Conservation (phyloP, 2,329 filamentous ascomycete genomes). For the Talaromyces verruculosus region DNA sequence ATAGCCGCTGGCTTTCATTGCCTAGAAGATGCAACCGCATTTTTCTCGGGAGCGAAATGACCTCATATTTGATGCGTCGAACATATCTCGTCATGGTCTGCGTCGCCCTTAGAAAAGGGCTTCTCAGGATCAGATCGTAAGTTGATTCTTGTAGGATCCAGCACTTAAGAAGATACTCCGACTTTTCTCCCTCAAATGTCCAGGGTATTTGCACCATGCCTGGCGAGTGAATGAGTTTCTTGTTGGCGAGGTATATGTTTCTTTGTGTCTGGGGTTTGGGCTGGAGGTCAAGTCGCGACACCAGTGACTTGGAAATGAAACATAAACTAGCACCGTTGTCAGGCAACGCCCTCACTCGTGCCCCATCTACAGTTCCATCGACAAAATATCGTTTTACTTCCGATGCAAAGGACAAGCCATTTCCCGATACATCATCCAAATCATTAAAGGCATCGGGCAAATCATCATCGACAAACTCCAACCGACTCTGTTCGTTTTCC, state of each 20-base stretch:
- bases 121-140: not conserved
- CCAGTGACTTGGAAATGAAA: not conserved
- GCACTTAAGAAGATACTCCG: not conserved
- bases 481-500: too few relatives aligned
- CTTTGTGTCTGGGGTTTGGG: not conserved
- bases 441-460: too few relatives aligned
- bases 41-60: not conserved
- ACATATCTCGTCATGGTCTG: not conserved
- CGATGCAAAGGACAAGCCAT: too few relatives aligned
- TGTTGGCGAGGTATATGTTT: not conserved
- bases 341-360: not conserved
- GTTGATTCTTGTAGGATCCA: not conserved
- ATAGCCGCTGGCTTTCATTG: not conserved
- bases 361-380: not conserved
- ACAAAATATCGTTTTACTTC: not conserved
- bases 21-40: not conserved
- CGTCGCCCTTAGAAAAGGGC: not conserved
- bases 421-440: too few relatives aligned
- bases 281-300: not conserved
- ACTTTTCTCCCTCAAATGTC: not conserved
- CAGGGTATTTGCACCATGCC: not conserved
- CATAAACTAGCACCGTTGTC: not conserved
- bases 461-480: too few relatives aligned
- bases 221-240: not conserved
- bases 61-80: not conserved